Percentiles rank a stretch among this genome's conserved stretches.
These are phyloP conservation scores for Rhodotorula babjevae DNA, from an alignment of 768 basidiomycete genomes.

Conservation along the genomic window DNA sequence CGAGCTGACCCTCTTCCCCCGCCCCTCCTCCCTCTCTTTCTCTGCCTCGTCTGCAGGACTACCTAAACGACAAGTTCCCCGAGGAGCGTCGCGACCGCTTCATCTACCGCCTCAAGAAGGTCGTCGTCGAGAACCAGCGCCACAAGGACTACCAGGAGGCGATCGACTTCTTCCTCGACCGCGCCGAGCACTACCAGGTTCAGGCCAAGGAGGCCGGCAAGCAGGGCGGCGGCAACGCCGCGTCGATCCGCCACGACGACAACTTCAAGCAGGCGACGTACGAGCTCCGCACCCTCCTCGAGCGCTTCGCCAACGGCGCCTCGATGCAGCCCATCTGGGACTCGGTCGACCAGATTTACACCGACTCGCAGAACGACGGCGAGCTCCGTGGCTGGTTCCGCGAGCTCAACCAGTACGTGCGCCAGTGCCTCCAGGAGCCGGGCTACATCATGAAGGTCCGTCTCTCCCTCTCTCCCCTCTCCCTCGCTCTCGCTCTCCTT, in stretches of 20 bases:
- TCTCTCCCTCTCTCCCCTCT: not conserved
- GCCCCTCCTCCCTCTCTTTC: not conserved
- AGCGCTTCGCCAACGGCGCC: conserved; percentile 77
- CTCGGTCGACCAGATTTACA: conserved; percentile 64
- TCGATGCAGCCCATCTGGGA: conserved; percentile 66
- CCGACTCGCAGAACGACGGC: conserved; percentile 68
- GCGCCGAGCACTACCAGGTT: conserved; percentile 47
- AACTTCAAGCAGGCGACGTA: conserved; percentile 52
- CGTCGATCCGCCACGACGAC: conserved; percentile 53
- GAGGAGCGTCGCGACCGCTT: conserved; percentile 85
- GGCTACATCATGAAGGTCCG: conserved; percentile 63
- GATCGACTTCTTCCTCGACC: conserved; percentile 52
- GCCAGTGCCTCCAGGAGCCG: conserved; percentile 42
- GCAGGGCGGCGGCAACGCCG: conserved; percentile 47
- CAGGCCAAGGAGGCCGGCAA: conserved; percentile 53
- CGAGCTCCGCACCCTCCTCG: conserved; percentile 69
- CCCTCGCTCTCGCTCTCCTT: not conserved
- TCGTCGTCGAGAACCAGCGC: conserved; percentile 50
- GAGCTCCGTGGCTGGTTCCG: conserved; percentile 53
- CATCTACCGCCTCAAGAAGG: conserved; percentile 90
- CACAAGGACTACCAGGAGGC: conserved; percentile 81
- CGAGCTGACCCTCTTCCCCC: not conserved
- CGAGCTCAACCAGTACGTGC: conserved; percentile 41
- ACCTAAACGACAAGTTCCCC: conserved; percentile 54
- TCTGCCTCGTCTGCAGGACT: not conserved